Evolutionary conservation across 2,329 filamentous ascomycete species (phyloP).

Genomic region (Lojkania enalia): DNA sequence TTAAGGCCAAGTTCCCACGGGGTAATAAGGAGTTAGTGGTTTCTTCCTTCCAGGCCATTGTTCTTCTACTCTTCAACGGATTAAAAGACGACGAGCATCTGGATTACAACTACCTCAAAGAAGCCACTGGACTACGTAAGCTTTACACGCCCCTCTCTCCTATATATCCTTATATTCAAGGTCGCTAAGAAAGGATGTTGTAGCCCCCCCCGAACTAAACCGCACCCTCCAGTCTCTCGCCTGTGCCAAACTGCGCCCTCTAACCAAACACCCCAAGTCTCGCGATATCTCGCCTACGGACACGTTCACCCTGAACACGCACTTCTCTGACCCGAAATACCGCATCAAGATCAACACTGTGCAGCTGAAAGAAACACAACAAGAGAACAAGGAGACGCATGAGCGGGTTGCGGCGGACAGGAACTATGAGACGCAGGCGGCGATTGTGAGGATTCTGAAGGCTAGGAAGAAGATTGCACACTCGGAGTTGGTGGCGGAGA

Average conservation of each 20-base stretch:
- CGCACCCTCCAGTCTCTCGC: constrained; percentile 94
- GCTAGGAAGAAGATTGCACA: constrained; percentile 84
- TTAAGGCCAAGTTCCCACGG: constrained; percentile 78
- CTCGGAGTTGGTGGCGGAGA: constrained; percentile 84
- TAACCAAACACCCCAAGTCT: constrained; percentile 82
- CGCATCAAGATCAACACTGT: constrained; percentile 99
- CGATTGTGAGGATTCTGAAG: constrained; percentile 98
- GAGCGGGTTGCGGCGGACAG: constrained; percentile 85
- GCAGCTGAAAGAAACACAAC: constrained; percentile 91
- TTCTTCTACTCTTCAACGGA: constrained; percentile 87
- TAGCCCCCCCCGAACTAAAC: constrained; percentile 74
- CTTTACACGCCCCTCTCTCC: constrained; percentile 13
- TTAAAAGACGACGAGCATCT: constrained; percentile 65
- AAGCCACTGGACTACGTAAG: constrained; percentile 72
- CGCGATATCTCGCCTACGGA: constrained; percentile 78
- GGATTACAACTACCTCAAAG: constrained; percentile 73
- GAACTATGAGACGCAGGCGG: constrained; percentile 95
- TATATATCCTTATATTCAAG: neutral
- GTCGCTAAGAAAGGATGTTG: no score
- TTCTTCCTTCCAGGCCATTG: constrained; percentile 87
- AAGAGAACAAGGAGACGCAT: constrained; percentile 93
- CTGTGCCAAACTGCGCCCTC: constrained; percentile 82
- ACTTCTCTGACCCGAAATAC: constrained; percentile 79
- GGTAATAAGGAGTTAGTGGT: constrained; percentile 87
- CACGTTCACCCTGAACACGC: constrained; percentile 78